Evolutionary conservation across 108 stramenopile species (phyloP).

Genomic region (Epipyxis sp.): DNA sequence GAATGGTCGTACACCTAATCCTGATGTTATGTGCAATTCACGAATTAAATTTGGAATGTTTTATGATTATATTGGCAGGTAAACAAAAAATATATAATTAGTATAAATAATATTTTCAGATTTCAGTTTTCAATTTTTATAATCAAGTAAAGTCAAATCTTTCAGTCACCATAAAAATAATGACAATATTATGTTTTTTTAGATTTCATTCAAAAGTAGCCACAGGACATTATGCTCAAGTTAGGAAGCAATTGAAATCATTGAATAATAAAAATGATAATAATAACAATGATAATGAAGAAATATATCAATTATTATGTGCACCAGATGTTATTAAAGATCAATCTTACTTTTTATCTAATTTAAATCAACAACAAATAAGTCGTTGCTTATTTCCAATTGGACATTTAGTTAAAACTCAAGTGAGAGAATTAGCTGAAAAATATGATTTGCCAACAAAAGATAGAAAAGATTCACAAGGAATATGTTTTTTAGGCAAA

Average conservation of each 20-base stretch:
- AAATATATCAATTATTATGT: conserved; percentile 61
- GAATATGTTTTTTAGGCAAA: conserved; percentile 90
- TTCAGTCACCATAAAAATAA: no score
- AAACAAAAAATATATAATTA: no score
- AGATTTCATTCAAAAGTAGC: conserved; percentile 75
- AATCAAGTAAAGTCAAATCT: no score
- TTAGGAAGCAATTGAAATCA: conserved; percentile 36
- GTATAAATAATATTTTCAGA: no score
- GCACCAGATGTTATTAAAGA: conserved; percentile 91
- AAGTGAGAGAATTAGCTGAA: conserved; percentile 82
- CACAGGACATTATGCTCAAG: conserved; percentile 88
- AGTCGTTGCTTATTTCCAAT: conserved; percentile 77
- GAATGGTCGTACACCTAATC: conserved; percentile 88
- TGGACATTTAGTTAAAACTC: conserved; percentile 75
- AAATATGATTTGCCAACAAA: conserved; percentile 82
- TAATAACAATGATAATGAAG: background rate
- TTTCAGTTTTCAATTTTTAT: no score
- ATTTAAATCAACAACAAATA: conserved; percentile 78
- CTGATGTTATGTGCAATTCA: conserved; percentile 93
- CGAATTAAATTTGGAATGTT: conserved; percentile 94
- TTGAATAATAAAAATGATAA: background rate
- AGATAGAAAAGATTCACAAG: conserved; percentile 68
- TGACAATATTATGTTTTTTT: no score
- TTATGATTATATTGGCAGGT: conserved; percentile 68
- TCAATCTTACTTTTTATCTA: conserved; percentile 93